Conservation (phyloP, 2,329 filamentous ascomycete species). For the Cytospora piceae region DNA sequence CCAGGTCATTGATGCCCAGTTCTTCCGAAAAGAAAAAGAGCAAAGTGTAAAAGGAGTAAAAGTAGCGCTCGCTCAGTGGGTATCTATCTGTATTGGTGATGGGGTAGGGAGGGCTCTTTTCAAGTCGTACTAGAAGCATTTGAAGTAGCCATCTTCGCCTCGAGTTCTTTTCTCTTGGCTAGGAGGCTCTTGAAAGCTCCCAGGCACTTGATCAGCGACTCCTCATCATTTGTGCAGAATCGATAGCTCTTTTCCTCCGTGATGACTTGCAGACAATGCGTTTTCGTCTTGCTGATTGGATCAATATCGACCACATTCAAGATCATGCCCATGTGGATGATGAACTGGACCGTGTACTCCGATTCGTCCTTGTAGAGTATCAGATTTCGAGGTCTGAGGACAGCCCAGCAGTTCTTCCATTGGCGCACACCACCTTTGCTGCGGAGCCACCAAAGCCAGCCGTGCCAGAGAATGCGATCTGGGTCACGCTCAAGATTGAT, state of each 20-base stretch:
- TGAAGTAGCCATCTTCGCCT: constrained; percentile 49
- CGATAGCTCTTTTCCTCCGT: constrained; percentile 85
- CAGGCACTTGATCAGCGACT: constrained; percentile 79
- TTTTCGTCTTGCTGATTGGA: constrained; percentile 81
- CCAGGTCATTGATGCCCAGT: constrained; percentile 12
- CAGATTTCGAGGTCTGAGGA: constrained; percentile 81
- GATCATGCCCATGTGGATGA: constrained; percentile 77
- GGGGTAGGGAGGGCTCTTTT: background rate
- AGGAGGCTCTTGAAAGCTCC: constrained; percentile 89
- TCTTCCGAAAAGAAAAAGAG: constrained; percentile 24
- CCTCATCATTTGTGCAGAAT: constrained; percentile 79
- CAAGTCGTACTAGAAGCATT: constrained; percentile 21
- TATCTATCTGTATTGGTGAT: constrained; percentile 5
- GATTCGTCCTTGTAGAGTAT: constrained; percentile 91
- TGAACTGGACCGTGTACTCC: constrained; percentile 85
- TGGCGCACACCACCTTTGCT: constrained; percentile 82
- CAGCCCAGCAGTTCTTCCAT: constrained; percentile 95
- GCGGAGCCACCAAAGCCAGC: constrained; percentile 83
- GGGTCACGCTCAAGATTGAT: constrained; percentile 65
- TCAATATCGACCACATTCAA: constrained; percentile 94
- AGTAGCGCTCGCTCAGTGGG: constrained; percentile 16
- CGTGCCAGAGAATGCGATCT: constrained; percentile 92
- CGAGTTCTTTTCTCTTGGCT: constrained; percentile 68
- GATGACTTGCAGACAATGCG: constrained; percentile 88
- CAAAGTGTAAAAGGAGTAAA: constrained; percentile 16